A percentile compares a stretch with the other conserved stretches of the same genome.
These are phyloP conservation scores for Cystobasidium onofrii DNA, from an alignment of 768 basidiomycete species.

Conservation along the genomic window DNA sequence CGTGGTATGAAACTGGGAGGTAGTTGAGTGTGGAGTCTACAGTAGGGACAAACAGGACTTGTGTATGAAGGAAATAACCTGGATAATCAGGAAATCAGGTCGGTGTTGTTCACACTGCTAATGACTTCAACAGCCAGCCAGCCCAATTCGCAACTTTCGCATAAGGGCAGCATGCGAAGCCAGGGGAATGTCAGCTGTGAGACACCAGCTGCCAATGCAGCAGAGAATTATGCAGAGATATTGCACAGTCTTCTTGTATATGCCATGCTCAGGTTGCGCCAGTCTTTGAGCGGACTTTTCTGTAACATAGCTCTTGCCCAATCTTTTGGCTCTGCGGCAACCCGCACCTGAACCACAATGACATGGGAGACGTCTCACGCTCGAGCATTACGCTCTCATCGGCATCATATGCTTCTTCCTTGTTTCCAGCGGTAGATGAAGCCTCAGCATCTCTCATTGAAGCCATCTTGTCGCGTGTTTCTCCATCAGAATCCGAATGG, in stretches of 20 bases:
- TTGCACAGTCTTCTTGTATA: too few relatives aligned
- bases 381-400: conserved; percentile 7
- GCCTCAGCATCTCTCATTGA: conserved; percentile 3
- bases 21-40: too few relatives aligned
- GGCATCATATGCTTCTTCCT: conserved; percentile 22
- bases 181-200: not conserved
- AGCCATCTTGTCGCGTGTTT: conserved; percentile 26
- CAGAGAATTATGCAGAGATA: too few relatives aligned
- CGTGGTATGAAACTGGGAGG: not conserved
- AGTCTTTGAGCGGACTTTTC: too few relatives aligned
- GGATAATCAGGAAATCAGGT: too few relatives aligned
- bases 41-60: too few relatives aligned
- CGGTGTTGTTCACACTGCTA: too few relatives aligned
- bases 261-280: too few relatives aligned
- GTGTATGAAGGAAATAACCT: too few relatives aligned
- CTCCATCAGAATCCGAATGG: not conserved
- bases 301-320: too few relatives aligned
- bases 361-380: conserved; percentile 14
- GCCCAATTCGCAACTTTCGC: not conserved
- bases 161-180: too few relatives aligned
- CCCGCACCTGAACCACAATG: not conserved
- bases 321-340: not conserved
- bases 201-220: too few relatives aligned
- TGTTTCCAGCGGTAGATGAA: conserved; percentile 17
- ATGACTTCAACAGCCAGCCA: not conserved